A percentile compares a stretch with the other conserved stretches of the same genome.
phyloP scores from a whole-genome alignment of 1,284 basidiomycete species.

The Ceratobasidium sp. region DNA sequence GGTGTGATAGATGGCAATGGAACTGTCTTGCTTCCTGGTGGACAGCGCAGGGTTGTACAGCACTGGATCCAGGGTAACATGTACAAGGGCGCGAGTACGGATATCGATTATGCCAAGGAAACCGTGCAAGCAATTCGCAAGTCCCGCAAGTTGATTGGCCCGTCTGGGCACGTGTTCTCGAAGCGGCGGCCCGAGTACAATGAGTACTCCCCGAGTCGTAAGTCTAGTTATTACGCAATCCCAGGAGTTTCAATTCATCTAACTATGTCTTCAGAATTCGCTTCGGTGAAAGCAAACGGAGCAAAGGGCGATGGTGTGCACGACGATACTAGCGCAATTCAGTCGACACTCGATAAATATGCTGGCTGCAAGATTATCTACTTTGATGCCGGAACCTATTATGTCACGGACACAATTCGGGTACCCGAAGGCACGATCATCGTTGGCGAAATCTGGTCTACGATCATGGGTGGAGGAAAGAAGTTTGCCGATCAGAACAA shows the following conservation, averaged over 20 bases:
- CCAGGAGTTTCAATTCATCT: neutral
- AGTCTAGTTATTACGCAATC: neutral
- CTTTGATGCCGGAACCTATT: conserved; percentile 60
- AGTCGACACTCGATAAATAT: conserved; percentile 67
- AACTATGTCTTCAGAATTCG: conserved; percentile 49
- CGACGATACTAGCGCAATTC: conserved; percentile 74
- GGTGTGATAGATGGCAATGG: conserved; percentile 54
- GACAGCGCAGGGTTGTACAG: conserved; percentile 54
- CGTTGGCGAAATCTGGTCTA: conserved; percentile 78
- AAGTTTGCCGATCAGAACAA: conserved; percentile 62
- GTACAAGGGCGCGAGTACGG: conserved; percentile 57
- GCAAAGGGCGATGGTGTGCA: conserved; percentile 75
- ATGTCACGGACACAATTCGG: conserved; percentile 71
- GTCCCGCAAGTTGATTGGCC: conserved; percentile 61
- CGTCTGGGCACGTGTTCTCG: conserved; percentile 65
- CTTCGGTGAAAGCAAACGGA: conserved; percentile 71
- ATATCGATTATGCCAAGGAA: conserved; percentile 58
- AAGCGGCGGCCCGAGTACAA: conserved; percentile 73
- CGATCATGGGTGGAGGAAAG: conserved; percentile 68
- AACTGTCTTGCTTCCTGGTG: conserved; percentile 59
- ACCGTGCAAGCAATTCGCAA: conserved; percentile 58
- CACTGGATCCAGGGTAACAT: conserved; percentile 72
- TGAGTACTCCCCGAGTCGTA: conserved; percentile 59
- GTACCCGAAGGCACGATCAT: conserved; percentile 74
- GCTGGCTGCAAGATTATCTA: conserved; percentile 77